Evolutionary conservation across 306 rosid species (phyloP), one percentile per base, ranked within the genome.

Genomic region (Vachellia pachyceras): DNA sequence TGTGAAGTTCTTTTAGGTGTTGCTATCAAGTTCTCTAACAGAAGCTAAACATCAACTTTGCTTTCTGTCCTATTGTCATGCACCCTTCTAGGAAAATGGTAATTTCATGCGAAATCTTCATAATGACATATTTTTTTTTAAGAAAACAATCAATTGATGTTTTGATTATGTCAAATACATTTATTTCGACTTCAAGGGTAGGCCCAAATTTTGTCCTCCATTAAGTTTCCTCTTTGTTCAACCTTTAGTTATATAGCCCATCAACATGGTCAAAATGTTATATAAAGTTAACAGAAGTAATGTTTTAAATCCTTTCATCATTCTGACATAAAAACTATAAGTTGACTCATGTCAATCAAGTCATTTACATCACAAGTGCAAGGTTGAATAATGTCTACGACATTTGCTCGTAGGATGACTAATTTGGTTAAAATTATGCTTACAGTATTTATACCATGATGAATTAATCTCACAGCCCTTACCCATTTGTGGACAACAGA

Each of bases 181-280:
- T 70, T 44, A 39, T 70, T 70, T 71, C 42, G 44, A 15, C 70
- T 40, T 60, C 35, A 77, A 77, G 23, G 40, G 23, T 13, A 42
- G 35, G 58, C 63, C 69, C 22, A 65, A 75, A 68, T 68, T 20
- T 9, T 67, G 41, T 57, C 71, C 36, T 37, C 22, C 39, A 64
- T 73, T 54, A 52, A 57, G 61, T 81, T 75, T 49, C 79, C 72
- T 23, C 47, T 12, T 22, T 57, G 69, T 66, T 65, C 44, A 68
- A n/a, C 35, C 29, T 75, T 66, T 80, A 23, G 50, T 40, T 66
- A 66, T 57, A 65, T 81, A 25, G 68, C 39, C 29, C 37, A 3
- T 29, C 33, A 55, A 39, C 10, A 22, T 20, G 22, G 42, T 40
- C 54, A 68, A 46, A 10, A 35, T 45, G 20, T 8, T 18, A 29